Evolutionary conservation across 345 rosid genomes (phyloP).

Genomic region (Pistacia atlantica): DNA sequence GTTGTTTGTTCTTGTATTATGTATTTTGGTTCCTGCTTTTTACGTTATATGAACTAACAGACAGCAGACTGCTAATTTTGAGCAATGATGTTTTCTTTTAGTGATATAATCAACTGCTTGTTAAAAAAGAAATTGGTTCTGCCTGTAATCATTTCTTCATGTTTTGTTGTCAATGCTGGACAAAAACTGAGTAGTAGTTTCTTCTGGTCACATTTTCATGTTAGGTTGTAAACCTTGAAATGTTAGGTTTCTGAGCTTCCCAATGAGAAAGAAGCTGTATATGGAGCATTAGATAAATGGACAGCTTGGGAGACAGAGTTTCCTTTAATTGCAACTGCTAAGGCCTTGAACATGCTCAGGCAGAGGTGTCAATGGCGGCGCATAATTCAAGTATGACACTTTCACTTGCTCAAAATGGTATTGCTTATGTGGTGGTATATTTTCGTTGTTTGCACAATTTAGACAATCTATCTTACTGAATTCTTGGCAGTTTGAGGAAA

Average conservation of each 20-base stretch:
- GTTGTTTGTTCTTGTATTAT: background rate
- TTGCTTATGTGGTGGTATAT: conserved; percentile 3
- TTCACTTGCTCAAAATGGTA: background rate
- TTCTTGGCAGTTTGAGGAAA: background rate
- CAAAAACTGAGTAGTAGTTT: background rate
- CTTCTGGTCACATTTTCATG: background rate
- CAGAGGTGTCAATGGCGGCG: conserved; percentile 75
- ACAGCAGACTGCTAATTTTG: background rate
- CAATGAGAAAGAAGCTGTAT: conserved; percentile 77
- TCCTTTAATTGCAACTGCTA: conserved; percentile 75
- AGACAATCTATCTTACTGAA: background rate
- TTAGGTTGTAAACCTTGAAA: conserved; percentile 14
- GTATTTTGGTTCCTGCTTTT: background rate
- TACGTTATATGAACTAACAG: background rate
- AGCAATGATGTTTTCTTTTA: background rate
- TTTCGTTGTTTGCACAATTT: background rate
- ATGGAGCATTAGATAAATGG: conserved; percentile 85
- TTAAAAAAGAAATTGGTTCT: background rate
- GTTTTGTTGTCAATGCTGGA: background rate
- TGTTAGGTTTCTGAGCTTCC: conserved; percentile 77
- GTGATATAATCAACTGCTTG: background rate
- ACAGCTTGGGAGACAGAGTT: conserved; percentile 87
- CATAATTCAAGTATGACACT: conserved; percentile 72
- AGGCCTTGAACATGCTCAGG: conserved; percentile 65
- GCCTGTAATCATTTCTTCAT: background rate